These are phyloP conservation scores for Schizosaccharomyces japonicus DNA, from an alignment of 805 yeast species.

Conservation along the genomic window DNA sequence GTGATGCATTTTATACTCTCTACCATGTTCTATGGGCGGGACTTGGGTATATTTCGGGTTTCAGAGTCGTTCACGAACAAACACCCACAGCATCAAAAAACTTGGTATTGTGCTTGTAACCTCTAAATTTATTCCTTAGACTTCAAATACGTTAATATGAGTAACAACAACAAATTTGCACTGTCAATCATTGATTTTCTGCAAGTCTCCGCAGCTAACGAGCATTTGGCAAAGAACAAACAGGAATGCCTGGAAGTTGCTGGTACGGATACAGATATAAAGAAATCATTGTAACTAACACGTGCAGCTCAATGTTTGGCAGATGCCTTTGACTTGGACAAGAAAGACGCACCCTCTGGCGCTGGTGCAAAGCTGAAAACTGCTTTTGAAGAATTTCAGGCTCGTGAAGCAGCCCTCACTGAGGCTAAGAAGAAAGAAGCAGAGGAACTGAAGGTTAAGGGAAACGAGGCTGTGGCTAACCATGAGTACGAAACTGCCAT, in stretches of 20 bases:
- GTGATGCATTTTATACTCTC: too few relatives aligned
- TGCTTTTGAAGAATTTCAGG: conserved; percentile 25
- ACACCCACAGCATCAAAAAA: too few relatives aligned
- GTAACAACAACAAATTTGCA: neutral
- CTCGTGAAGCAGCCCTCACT: conserved; percentile 11
- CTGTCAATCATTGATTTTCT: conserved; percentile 40
- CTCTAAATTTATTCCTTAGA: too few relatives aligned
- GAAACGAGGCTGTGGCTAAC: conserved; percentile 70
- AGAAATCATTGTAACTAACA: neutral
- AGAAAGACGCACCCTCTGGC: conserved; percentile 15
- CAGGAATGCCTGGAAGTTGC: conserved; percentile 83
- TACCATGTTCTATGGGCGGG: too few relatives aligned
- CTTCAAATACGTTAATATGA: too few relatives aligned
- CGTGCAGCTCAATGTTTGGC: conserved; percentile 33
- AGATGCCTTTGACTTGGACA: conserved; percentile 56
- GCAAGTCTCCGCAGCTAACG: conserved; percentile 30
- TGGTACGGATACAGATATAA: conserved; percentile 23
- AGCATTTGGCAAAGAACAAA: conserved; percentile 51
- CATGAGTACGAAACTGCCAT: conserved; percentile 51
- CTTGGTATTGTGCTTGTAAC: too few relatives aligned
- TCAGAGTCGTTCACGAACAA: too few relatives aligned
- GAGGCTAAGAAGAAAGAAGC: conserved; percentile 39
- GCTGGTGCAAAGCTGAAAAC: conserved; percentile 24
- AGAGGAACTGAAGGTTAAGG: conserved; percentile 63
- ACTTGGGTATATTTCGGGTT: too few relatives aligned